Evolutionary conservation across 2,329 filamentous ascomycete genomes (phyloP), one percentile per base, ranked within the genome.

Genomic region (Cryphonectria radicalis): DNA sequence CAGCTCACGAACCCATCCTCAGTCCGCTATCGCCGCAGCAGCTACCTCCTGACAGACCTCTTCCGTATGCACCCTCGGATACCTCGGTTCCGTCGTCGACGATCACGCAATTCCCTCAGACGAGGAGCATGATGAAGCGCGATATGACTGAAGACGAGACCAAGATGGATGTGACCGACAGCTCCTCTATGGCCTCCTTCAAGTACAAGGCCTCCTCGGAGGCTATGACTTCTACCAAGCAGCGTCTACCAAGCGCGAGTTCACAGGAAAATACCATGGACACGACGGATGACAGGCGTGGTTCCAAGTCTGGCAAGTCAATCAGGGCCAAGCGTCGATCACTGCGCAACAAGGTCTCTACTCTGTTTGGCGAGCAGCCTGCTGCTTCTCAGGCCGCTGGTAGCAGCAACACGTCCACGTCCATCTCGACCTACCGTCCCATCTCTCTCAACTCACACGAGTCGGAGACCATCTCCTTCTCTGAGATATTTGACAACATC

Each of bases 401-500:
- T 1, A 63, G 8, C 66, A 57, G 60, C 57, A 46, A 69, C 37
- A 13, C 57, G 17, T 28, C 46, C 10, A n/a, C 40, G 4, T 7
- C 66, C n/a, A 46, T 32, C 4, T 57, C 66, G n/a, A 53, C 46
- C 6, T 71, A 67, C 28, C 66, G 67, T 32, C 71, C 71, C 17
- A 65, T 73, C 4, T 73, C 66, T 14, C 62, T 73, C 42, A 50
- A n/a, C 22, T 71, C 72, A 32, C 72, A 66, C 35, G 66, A 73
- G 17, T 37, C 69, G 17, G 57, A 71, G 42, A 19, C 43, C 19
- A 62, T 55, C 37, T 69, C 66, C 25, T 69, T 73, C 57, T 71
- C 72, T 10, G 72, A 69, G 22, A 69, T 73, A 3, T 71, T 73
- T 32, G 72, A 73, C 65, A 67, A 67, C 14, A 62, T 73, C 7